Evolutionary conservation across 108 stramenopile genomes (phyloP), one percentile per base, ranked within the genome.

Genomic region (Skeletonema tropicum): DNA sequence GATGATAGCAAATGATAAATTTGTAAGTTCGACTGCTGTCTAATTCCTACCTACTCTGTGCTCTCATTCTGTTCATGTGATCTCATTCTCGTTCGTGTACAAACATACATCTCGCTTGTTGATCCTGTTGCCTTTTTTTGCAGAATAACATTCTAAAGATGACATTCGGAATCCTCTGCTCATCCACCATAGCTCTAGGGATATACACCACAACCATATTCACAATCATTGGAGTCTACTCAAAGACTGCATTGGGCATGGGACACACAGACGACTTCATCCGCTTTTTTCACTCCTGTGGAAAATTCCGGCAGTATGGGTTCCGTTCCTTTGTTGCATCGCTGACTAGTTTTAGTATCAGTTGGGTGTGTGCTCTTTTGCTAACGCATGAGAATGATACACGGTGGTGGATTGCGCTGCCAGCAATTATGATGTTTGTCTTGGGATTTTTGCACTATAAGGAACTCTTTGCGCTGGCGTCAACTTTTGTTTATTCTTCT

Each of bases 201-300:
- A 14, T 46, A n/a, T 46, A 46, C 45, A 46, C 45, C 4, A 46
- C 45, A 46, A 13, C 45, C n/a, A n/a, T 46, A 46, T 46, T 46
- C 45, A 46, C 45, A 46, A 46, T 46, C n/a, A 46, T 46, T 14
- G n/a, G 45, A n/a, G n/a, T 46, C 45, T 46, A 46, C n/a, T 46
- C 45, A 0, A 46, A 46, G n/a, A 46, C 45, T 46, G 45, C 45
- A 46, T 12, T 46, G 8, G 45, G 45, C n/a, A 46, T 46, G 45
- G 45, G 45, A 11, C 45, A 46, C 2, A 46, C 45, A n/a, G 11
- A 9, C 2, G 14, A n/a, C n/a, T 46, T 46, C 0, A 46, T n/a
- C 4, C 12, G 4, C 4, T 46, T 46, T n/a, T 46, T n/a, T 4
- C 2, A 46, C 45, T 14, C 45, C 4, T 46, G 45, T 46, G 45